Conservation (phyloP, 2,329 filamentous ascomycete species). For the Colletotrichum sp. region DNA sequence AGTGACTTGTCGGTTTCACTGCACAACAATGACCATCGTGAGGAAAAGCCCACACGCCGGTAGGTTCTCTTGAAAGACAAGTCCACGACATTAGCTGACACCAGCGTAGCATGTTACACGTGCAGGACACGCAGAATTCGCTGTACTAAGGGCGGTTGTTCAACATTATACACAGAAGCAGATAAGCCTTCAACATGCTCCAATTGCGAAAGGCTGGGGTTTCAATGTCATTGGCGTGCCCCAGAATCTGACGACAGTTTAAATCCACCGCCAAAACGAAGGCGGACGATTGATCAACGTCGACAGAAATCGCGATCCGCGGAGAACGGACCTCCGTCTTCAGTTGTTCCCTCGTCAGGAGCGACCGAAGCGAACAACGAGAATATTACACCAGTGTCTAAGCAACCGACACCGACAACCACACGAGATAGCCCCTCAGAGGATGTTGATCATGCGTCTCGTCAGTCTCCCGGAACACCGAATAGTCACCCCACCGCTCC, state of each 20-base stretch:
- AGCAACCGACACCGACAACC: not conserved
- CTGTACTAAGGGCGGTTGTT: not conserved
- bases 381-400: not conserved
- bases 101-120: not conserved
- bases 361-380: not conserved
- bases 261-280: not conserved
- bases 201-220: not conserved
- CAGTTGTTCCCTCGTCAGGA: not conserved
- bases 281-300: not conserved
- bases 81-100: not conserved
- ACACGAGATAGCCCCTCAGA: rapidly evolving
- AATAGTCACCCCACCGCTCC: rapidly evolving
- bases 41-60: not conserved
- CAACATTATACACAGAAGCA: not conserved
- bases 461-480: not conserved
- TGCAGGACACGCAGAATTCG: not conserved
- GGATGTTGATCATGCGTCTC: rapidly evolving
- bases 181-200: not conserved
- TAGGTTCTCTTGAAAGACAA: not conserved
- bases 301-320: not conserved
- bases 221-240: not conserved
- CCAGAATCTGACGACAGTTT: not conserved
- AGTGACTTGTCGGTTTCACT: not conserved
- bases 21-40: not conserved
- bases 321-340: not conserved